Percentiles rank a stretch among this genome's conserved stretches.
Evolutionary conservation across 768 basidiomycete species (phyloP).

Genomic region (Suillus weaverae): DNA sequence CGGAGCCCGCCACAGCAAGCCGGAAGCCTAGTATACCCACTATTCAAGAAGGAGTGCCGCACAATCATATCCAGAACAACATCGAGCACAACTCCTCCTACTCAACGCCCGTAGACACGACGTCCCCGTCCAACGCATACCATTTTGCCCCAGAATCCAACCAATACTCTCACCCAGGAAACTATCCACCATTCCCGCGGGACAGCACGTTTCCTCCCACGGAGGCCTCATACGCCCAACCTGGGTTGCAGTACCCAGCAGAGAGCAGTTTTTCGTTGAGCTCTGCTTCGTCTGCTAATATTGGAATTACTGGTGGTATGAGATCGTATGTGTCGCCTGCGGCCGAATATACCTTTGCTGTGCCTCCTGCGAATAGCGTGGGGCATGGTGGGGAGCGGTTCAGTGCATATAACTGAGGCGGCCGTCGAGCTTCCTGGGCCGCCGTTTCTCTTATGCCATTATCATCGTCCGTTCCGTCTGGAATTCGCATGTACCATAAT

Average conservation of each 20-base stretch:
- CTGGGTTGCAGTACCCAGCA: constrained; percentile 23
- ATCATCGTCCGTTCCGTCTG: not conserved
- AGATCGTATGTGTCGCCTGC: constrained; percentile 19
- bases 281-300: constrained; percentile 3
- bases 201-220: constrained; percentile 7
- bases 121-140: constrained; percentile 20
- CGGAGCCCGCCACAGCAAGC: constrained; percentile 20
- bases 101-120: constrained; percentile 16
- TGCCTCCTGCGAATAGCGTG: constrained; percentile 4
- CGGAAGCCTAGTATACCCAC: constrained; percentile 27
- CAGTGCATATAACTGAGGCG: constrained; percentile 12
- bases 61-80: constrained; percentile 23
- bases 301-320: constrained; percentile 15
- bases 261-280: constrained; percentile 18
- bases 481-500: constrained; percentile 7
- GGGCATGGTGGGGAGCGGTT: constrained; percentile 27
- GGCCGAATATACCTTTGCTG: constrained; percentile 22
- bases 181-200: constrained; percentile 19
- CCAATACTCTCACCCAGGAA: constrained; percentile 15
- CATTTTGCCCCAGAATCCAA: constrained; percentile 5
- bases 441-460: not conserved
- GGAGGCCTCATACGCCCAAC: constrained; percentile 1
- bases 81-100: constrained; percentile 13
- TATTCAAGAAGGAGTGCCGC: constrained; percentile 19
- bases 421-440: not conserved